Base-by-base conservation (phyloP, 306 rosid genomes). In the Citrullus colocynthis region DNA sequence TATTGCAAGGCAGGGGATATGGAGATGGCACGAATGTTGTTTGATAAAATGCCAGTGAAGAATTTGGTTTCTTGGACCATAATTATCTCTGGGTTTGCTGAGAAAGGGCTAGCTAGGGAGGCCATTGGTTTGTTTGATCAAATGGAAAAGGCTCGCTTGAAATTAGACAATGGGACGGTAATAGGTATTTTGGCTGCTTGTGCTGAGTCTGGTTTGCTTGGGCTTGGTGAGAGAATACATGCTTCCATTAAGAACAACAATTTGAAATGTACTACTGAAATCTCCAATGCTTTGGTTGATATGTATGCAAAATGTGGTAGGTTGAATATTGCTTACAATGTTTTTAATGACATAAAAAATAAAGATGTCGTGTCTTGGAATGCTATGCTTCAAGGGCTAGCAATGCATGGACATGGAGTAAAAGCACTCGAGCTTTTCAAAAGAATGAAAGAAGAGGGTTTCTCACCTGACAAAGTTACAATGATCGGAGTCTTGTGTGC, bases 251-350 rank as follows among this genome's bases (percentile, higher is more conserved):
- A 61, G 83, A 91, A 84, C 85, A 64, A 54, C 74, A 80, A 85
- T 75, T 85, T 84, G 80, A 86, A 85, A 70, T 87, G 96, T 71
- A 84, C 81, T 80, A 88, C 87, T 75, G 85, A 82, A 37, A 89
- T 92, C 42, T 90, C 87, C 76, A 95, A 91, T 80, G 91, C 97
- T 0, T 80, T 90, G 84, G 80, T 92, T 64, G 96, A 92, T 78
- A 95, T 95, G 96, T 95, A 90, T 86, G 90, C 93, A 1, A 95
- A 93, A 73, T 90, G 98, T 64, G 96, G 91, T 34, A 59, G 83
- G 72, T 61, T 90, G 80, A 93, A 89, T 42, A 85, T 79, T 48
- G 94, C 94, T 1, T 85, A 73, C 62, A 80, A 36, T 20, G 82
- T 87, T 32, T 93, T 93, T 69, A 60, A 76, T 57, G 88, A 78